Base-by-base conservation (phyloP, 495 filamentous ascomycete genomes). In the Pyrenula aspistea region DNA sequence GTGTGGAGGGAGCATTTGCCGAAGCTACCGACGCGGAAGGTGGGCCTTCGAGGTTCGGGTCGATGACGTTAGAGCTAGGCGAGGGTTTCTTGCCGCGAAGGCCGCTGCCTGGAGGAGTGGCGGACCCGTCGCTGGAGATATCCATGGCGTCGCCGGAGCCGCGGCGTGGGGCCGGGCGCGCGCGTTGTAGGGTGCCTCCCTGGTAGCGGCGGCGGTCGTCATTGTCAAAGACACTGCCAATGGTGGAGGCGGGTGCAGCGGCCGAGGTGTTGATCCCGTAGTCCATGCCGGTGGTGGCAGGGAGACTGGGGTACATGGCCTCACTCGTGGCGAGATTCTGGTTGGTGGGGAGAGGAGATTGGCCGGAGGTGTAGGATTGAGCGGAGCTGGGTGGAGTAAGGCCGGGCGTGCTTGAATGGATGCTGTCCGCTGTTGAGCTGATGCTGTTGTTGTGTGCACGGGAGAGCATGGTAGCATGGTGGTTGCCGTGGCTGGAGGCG, bases 371-470 rank as follows among this genome's bases (percentile, higher is more conserved):
- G 70, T 95, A 93, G 0, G 88, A 91, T 65, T 89, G 78, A 15
- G 83, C 80, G 63, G 86, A 91, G n/a, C 88, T 91, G 1, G 91
- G 88, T 8, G 93, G 93, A 0, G 92, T 96, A 63, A 96, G 77
- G 0, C 87, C 91, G 8, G 91, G 90, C 20, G 90, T 94, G 50
- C 50, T 52, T 8, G 50, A 52, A 19, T 52, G 50, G 22, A 52
- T 24, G 22, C 50, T 52, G 8, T 52, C 50, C 8, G 50, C 22
- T 56, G 85, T 78, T 51, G 67, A 76, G 53, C 71, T 67, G 77
- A 82, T 57, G 74, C 80, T 63, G 68, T 71, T 71, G 19, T 71
- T 74, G 53, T 76, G 70, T 1, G 62, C 57, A 10, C 71, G 76
- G 0, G 82, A 73, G 31, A 42, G 31, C 15, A 42, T 15, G 15